Evolutionary conservation across 257 asterid species (phyloP).

Genomic region (Paraleonurus japonicus): DNA sequence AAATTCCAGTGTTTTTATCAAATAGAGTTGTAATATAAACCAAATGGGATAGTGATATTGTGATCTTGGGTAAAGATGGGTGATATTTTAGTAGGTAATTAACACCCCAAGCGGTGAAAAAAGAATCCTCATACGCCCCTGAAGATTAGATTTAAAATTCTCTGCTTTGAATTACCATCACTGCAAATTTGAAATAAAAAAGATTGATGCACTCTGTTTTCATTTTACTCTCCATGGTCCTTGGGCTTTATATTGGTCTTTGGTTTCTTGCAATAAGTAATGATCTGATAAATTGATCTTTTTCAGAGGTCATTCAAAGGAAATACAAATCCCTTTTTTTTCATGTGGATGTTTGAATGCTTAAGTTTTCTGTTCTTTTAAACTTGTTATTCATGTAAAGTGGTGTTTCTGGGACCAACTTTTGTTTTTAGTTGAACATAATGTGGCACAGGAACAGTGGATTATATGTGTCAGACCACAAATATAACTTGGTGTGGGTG

Average conservation of each 20-base stretch:
- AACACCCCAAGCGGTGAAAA: background rate
- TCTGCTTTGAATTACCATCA: background rate
- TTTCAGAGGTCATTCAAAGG: background rate
- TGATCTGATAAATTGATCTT: background rate
- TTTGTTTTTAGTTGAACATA: background rate
- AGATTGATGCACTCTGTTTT: background rate
- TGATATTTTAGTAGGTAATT: background rate
- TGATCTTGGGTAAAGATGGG: background rate
- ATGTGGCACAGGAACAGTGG: background rate
- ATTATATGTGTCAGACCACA: background rate
- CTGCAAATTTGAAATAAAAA: background rate
- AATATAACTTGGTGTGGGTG: slow-evolving; percentile 2
- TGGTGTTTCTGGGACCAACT: background rate
- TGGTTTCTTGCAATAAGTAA: background rate
- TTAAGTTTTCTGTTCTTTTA: background rate
- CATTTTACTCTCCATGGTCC: background rate
- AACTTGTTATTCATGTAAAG: background rate
- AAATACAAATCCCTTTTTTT: background rate
- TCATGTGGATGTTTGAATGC: background rate
- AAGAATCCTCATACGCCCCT: background rate
- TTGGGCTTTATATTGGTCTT: slow-evolving; percentile 2
- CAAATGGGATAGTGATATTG: background rate
- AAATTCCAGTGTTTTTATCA: background rate
- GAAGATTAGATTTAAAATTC: background rate
- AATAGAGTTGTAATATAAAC: background rate